Evolutionary conservation across 1,284 basidiomycete genomes (phyloP).

Genomic region (Leccinum variabile): DNA sequence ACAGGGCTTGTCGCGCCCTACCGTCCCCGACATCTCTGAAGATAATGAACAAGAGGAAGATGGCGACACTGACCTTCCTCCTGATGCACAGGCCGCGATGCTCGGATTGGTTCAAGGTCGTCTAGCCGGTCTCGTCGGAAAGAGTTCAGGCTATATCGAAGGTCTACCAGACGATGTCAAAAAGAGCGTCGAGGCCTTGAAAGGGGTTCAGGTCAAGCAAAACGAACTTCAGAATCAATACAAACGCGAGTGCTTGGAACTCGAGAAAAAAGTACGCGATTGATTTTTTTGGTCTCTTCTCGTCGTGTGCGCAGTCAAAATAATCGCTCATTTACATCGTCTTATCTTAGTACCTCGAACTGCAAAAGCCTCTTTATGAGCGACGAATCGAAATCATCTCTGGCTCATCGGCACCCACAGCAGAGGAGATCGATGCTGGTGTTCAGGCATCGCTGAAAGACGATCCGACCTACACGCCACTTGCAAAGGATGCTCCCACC

Average conservation of each 20-base stretch:
- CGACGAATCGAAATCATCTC: constrained; percentile 84
- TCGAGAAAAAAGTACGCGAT: constrained; percentile 87
- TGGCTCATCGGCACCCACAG: constrained; percentile 74
- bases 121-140: constrained; percentile 70
- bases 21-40: constrained; percentile 69
- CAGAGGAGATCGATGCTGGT: constrained; percentile 84
- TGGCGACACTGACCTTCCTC: constrained; percentile 36
- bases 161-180: constrained; percentile 81
- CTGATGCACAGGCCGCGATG: constrained; percentile 49
- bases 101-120: constrained; percentile 62
- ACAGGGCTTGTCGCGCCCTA: constrained; percentile 63
- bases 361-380: constrained; percentile 87
- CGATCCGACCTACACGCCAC: constrained; percentile 60
- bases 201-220: constrained; percentile 93
- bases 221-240: constrained; percentile 93
- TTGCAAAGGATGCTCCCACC: constrained; percentile 48
- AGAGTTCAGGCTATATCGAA: constrained; percentile 87
- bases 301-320: constrained; percentile 11
- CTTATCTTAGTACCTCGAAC: constrained; percentile 70
- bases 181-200: constrained; percentile 87
- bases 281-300: background rate
- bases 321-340: constrained; percentile 8
- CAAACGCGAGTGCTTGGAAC: constrained; percentile 94
- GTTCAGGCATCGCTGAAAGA: constrained; percentile 68
- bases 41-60: constrained; percentile 60